Evolutionary conservation across 2,329 filamentous ascomycete species (phyloP).

Genomic region (Septoria petroselini): DNA sequence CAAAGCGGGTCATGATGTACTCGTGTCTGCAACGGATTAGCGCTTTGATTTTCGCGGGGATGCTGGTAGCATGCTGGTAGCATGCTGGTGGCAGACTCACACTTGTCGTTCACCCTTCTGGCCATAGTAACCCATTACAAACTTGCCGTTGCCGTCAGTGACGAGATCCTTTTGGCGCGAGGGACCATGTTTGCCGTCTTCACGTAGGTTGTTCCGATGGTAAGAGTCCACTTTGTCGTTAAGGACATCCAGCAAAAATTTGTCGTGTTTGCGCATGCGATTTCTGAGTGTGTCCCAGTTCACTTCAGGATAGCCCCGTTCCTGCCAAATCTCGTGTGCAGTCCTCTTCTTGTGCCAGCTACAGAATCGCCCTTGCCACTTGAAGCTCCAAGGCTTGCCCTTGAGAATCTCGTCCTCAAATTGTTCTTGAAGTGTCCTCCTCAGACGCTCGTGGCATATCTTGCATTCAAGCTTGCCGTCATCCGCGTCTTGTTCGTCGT

Average conservation of each 20-base stretch:
- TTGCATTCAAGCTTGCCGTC: constrained; percentile 24
- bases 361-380: constrained; percentile 38
- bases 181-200: constrained; percentile 25
- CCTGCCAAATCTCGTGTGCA: constrained; percentile 33
- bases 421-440: constrained; percentile 29
- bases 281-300: constrained; percentile 33
- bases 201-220: constrained; percentile 30
- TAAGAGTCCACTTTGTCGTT: constrained; percentile 25
- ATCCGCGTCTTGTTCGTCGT: constrained; percentile 18
- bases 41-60: too few relatives aligned
- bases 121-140: constrained; percentile 38
- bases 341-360: constrained; percentile 31
- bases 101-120: constrained; percentile 37
- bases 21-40: constrained; percentile 31
- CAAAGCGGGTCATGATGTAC: constrained; percentile 34
- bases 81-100: constrained; percentile 20
- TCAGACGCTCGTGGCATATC: constrained; percentile 29
- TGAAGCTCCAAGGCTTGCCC: constrained; percentile 30
- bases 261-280: constrained; percentile 32
- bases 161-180: constrained; percentile 24
- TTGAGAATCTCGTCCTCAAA: constrained; percentile 32
- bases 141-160: constrained; percentile 13
- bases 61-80: too few relatives aligned
- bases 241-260: constrained; percentile 29
- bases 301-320: constrained; percentile 36